Conservation (phyloP, 108 stramenopile species). For the Hondaea fermentalgiana region DNA sequence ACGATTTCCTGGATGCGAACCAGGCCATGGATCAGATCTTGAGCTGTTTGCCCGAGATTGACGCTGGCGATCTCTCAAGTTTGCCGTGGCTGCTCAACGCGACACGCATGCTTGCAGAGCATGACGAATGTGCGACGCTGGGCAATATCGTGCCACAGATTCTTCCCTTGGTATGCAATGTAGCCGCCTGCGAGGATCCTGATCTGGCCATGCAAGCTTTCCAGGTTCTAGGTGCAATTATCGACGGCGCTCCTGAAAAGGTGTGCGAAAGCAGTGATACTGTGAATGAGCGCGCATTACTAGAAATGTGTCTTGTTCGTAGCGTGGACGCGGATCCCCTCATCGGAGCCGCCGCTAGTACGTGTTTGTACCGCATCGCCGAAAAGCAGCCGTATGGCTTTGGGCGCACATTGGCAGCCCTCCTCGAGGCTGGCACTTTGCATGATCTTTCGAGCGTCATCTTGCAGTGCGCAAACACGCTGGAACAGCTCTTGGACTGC, state of each 20-base stretch:
- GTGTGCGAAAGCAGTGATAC: neutral
- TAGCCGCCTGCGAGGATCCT: conserved; percentile 4
- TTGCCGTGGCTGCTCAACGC: neutral
- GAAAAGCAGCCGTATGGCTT: conserved; percentile 10
- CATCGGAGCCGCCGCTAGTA: neutral
- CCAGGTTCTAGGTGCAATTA: neutral
- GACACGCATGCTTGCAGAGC: neutral
- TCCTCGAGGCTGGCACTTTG: neutral
- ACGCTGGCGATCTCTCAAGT: neutral
- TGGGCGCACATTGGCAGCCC: neutral
- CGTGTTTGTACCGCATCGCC: neutral
- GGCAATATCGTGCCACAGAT: neutral
- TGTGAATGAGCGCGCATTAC: neutral
- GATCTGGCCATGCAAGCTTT: neutral
- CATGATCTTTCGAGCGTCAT: neutral
- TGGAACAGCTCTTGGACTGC: neutral
- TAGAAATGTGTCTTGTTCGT: conserved; percentile 2
- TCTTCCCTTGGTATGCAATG: neutral
- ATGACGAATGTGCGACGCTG: neutral
- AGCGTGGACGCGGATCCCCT: neutral
- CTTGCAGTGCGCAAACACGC: neutral
- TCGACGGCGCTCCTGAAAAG: neutral
- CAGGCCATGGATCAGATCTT: conserved; percentile 2
- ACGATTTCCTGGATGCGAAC: neutral
- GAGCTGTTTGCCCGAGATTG: neutral